Evolutionary conservation across 2,329 filamentous ascomycete species (phyloP), one percentile per base, ranked within the genome.

Genomic region (Pseudogymnoascus sp.): DNA sequence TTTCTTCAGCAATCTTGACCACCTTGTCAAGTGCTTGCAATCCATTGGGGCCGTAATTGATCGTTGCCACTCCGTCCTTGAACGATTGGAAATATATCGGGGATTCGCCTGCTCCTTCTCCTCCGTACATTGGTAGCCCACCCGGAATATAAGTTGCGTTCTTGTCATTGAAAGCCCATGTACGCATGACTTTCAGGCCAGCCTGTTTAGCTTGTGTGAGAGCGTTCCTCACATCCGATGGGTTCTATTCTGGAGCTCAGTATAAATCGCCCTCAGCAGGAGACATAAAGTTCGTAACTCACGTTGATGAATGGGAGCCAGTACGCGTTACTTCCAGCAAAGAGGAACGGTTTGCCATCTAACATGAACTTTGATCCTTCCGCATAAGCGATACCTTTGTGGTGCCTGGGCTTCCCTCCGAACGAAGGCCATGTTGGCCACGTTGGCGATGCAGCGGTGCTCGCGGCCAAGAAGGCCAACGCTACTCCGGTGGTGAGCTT

Each of bases 161-260:
- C 69, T 79, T 80, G 71, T 84, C 81, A 68, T 83, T 82, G 75
- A 83, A 84, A 14, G 80, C 81, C 82, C 81, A 84, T 7, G 81
- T 83, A 26, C 81, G 78, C 69, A 84, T 78, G 4, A 84, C 81
- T 60, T 77, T 81, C 18, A 83, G 71, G 2, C 80, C 80, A 7
- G 80, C 51, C 18, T 57, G 51, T 57, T 57, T 57, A 7, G 51
- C 51, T 34, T 80, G 4, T 77, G 73, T 66, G 78, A 77, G 51
- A 26, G 39, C 5, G 77, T 80, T 18, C 78, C 80, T 57, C 51
- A 57, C 51, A 57, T 57, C 51, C 6, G 51, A 57, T 5, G 51
- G 51, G 29, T 34, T 57, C 51, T 34, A 18, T 57, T 31, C 3
- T 5, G 11, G 26, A 18, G 18, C n/a, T 57, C 6, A 57, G 45